Evolutionary conservation across 345 rosid species (phyloP).

Genomic region (Cardamine resedifolia): DNA sequence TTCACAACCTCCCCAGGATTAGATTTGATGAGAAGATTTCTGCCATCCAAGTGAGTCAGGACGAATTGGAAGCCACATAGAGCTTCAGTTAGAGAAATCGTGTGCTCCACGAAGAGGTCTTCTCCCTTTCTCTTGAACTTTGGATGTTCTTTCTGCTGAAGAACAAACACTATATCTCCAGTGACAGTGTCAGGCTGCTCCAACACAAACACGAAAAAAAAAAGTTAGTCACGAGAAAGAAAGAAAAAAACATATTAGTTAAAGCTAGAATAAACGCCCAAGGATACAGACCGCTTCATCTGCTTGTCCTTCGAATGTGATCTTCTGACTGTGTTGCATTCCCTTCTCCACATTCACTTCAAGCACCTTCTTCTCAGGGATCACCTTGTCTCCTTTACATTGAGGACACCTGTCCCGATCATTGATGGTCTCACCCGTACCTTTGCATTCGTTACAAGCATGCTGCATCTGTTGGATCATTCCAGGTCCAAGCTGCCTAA

Average conservation of each 20-base stretch:
- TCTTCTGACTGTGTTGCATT: constrained; percentile 68
- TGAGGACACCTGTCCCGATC: constrained; percentile 71
- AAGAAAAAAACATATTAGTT: background rate
- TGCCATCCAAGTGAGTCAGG: constrained; percentile 68
- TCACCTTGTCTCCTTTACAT: constrained; percentile 75
- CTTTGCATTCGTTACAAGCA: constrained; percentile 73
- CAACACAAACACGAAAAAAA: background rate
- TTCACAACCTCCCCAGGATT: constrained; percentile 72
- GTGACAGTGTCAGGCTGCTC: constrained; percentile 72
- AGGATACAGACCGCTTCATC: constrained; percentile 61
- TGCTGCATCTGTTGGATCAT: constrained; percentile 87
- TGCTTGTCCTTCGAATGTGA: constrained; percentile 74
- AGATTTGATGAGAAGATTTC: constrained; percentile 77
- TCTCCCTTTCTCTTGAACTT: constrained; percentile 75
- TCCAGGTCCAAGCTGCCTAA: constrained; percentile 69
- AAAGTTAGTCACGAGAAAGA: background rate
- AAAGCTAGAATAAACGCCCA: background rate
- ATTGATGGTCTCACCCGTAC: constrained; percentile 68
- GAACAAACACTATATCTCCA: constrained; percentile 70
- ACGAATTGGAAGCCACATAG: constrained; percentile 73
- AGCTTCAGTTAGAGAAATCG: constrained; percentile 64
- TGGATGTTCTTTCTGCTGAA: constrained; percentile 68
- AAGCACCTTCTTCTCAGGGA: constrained; percentile 66
- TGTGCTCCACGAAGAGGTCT: constrained; percentile 74
- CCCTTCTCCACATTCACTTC: constrained; percentile 76